Percentiles rank a stretch among this genome's conserved stretches.
These are phyloP conservation scores for Limtongozyma cylindracea DNA, from an alignment of 805 yeast genomes.

Conservation along the genomic window DNA sequence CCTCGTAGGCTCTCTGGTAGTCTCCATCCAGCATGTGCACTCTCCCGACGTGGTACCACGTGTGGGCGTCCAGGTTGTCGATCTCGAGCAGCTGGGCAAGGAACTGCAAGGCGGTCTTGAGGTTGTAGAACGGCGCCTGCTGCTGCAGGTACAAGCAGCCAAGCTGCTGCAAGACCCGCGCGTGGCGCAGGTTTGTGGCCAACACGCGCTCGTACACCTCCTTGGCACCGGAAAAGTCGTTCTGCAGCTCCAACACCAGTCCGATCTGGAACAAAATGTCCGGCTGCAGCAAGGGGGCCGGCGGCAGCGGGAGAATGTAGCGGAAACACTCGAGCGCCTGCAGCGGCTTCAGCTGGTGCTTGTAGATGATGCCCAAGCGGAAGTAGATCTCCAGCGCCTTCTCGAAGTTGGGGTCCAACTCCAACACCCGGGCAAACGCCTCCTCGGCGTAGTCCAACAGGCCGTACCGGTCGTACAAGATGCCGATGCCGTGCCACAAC, in stretches of 20 bases:
- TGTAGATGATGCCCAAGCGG: slow-evolving; percentile 87
- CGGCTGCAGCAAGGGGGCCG: slow-evolving; percentile 85
- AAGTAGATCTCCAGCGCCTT: slow-evolving; percentile 92
- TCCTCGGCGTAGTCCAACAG: slow-evolving; percentile 95
- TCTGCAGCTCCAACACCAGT: slow-evolving; percentile 79
- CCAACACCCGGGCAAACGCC: slow-evolving; percentile 88
- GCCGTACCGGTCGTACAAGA: slow-evolving; percentile 87
- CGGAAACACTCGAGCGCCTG: slow-evolving; percentile 88
- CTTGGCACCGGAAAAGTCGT: slow-evolving; percentile 75
- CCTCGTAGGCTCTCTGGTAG: slow-evolving; percentile 90
- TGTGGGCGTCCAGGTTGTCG: slow-evolving; percentile 78
- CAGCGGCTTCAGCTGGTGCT: slow-evolving; percentile 72
- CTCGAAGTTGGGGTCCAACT: slow-evolving; percentile 87
- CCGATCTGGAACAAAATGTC: slow-evolving; percentile 99
- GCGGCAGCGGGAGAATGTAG: slow-evolving; percentile 76
- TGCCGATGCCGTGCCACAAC: slow-evolving; percentile 97
- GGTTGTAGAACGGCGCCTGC: slow-evolving; percentile 27
- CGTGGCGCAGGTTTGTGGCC: slow-evolving; percentile 76
- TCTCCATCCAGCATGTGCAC: slow-evolving; percentile 93
- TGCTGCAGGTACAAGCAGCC: slow-evolving; percentile 80
- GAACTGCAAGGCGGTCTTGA: slow-evolving; percentile 61
- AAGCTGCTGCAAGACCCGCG: slow-evolving; percentile 85
- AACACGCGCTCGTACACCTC: slow-evolving; percentile 91
- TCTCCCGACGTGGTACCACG: slow-evolving; percentile 93
- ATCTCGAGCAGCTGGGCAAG: slow-evolving; percentile 73